Evolutionary conservation across 257 asterid species (phyloP), one percentile per base, ranked within the genome.

Genomic region (Datura wrightii): DNA sequence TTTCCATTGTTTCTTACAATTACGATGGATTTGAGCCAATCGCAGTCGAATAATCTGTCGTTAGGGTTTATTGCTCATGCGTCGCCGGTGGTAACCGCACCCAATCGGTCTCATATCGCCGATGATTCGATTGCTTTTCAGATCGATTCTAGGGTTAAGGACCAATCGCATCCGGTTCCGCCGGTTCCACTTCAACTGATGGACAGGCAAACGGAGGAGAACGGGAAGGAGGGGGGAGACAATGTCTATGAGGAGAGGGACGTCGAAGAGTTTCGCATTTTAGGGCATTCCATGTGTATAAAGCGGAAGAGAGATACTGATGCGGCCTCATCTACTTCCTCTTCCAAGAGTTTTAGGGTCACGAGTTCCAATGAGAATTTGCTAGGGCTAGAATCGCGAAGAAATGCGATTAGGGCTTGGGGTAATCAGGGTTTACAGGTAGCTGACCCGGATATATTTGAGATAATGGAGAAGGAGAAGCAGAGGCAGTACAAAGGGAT

Each of bases 391-490:
- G 99, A 92, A 50, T 80, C 90, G 5, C 89, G 95, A 15, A 90
- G 89, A 87, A 91, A 58, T 71, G 84, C 90, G 8, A 94, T 95
- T 50, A 88, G 87, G 84, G 92, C 93, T 14, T 97, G 99, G 99
- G 99, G 98, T 63, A 95, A 95, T 84, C 94, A 92, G 93, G 85
- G 91, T 82, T 79, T 97, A 16, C 87, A 81, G 39, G 87, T 69
- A 19, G 98, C 98, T 18, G 98, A 95, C 50, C 96, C 98, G 0
- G 96, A 92, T 71, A 52, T 95, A 34, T 92, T 87, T 87, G 88
- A 84, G 53, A 90, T 95, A 3, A 92, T 95, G 94, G 98, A 93
- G 85, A 92, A 93, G 89, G 98, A 95, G 92, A 95, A 92, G 90
- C 90, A 88, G 65, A 91, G 98, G 86, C 98, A 95, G 90, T 92